Evolutionary conservation across 2,329 filamentous ascomycete species (phyloP), one percentile per base, ranked within the genome.

Genomic region (Taxawa tesnikishii): DNA sequence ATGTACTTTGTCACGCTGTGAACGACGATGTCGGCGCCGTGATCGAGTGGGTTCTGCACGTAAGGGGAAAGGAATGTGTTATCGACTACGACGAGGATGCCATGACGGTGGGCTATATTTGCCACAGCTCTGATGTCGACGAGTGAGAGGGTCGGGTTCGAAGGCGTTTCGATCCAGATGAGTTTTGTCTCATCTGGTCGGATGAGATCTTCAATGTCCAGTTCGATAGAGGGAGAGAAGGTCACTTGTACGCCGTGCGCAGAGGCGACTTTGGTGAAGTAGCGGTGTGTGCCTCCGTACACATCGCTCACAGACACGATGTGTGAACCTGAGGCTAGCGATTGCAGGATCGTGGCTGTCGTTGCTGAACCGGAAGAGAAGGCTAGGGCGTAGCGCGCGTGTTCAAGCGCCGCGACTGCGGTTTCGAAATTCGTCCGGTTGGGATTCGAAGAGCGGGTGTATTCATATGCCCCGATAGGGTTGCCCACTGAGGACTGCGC

Each of bases 1-100:
- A 98, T 96, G 64, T 96, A 98, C 65, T 98, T 98, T 27, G 90
- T 98, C 34, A 98, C 90, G 34, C 79, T 87, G 68, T 94, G 85
- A 15, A 94, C 83, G 32, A 94, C 79, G 38, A 94, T 94, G 53
- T 94, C 87, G 41, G 90, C 90, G 46, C 90, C 90, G 54, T 88
- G 83, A 53, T 92, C 79, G 34, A 98, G 75, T 3, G 90, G 90
- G 60, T 94, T 96, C 63, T 98, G 90, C 29, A 98, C 73, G 56
- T 96, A 98, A 18, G 90, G 90, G 39, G 81, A 88, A 53, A 96
- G 68, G 68, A 98, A 98, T 13, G 90, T 98, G 67, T 98, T 98
- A 67, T 98, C 90, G 26, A 98, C 90, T n/a, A 98, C 90, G 26
- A 98, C 90, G 53, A 83, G 68, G 49, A 96, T 83, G 40, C 87